Evolutionary conservation across 1,139 yeast species (phyloP), one percentile per base, ranked within the genome.

Genomic region (Yamadazyma songkhlaensis): DNA sequence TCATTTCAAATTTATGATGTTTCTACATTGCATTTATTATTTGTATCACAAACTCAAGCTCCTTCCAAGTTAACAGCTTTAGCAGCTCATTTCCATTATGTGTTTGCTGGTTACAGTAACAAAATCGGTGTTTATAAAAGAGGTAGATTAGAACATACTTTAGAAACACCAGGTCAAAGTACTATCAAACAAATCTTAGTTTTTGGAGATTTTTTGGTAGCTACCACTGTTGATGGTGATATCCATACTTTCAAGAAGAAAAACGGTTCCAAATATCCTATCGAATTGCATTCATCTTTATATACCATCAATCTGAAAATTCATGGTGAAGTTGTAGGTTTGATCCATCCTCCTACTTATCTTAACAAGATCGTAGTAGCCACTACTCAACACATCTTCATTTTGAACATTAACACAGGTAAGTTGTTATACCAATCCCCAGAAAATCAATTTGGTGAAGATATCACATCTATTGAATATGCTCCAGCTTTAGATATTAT

Each of bases 1-100:
- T 77, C 94, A 1, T 88, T 92, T 62, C 98, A 92, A 59, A 87
- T 92, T 27, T 94, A 86, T 54, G 98, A 92, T 64, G 96, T 96
- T 11, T 79, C 92, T 30, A 88, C 87, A 5, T 71, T 92, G 45
- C 95, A 87, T 51, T 69, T 92, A 47, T 65, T 92, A 27, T 94
- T 92, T 62, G 95, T 92, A 9, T 87, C 96, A 2, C 87, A 81
- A 47, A 76, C 75, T 23, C 94, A 86, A 55, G 82, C 96, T 0
- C 74, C 83, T 0, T 56, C 77, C 9, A 76, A 77, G 41, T 90
- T 92, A 48, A 77, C 84, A 9, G 77, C 84, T 26, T 67, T 92
- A 40, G 74, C 83, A 15, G 83, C 97, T 2, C 95, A 88, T 60
- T 80, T 79, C 66, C 97, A 92, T 54, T 76, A 82, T 55, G 89